phyloP scores from a whole-genome alignment of 2,329 filamentous ascomycete genomes.

The Epichloe brachyelytri region DNA sequence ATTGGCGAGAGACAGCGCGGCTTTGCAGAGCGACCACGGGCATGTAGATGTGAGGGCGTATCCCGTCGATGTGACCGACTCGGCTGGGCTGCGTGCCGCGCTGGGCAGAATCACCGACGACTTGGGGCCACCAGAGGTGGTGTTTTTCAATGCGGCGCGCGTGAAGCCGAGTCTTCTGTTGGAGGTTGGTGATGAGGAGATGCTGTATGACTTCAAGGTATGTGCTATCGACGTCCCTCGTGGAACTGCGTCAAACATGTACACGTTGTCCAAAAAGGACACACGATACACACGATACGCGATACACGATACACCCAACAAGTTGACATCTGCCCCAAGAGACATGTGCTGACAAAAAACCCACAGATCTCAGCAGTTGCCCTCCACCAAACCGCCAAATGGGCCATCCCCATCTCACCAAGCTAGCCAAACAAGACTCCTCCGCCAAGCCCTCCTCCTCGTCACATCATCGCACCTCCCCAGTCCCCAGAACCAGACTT shows the following conservation, averaged over 20 bases:
- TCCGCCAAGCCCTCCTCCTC: constrained; percentile 30
- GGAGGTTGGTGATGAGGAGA: constrained; percentile 27
- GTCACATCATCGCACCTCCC: constrained; percentile 36
- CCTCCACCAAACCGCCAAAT: constrained; percentile 33
- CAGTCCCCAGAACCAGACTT: constrained; percentile 31
- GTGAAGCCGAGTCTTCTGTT: constrained; percentile 30
- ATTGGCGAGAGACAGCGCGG: constrained; percentile 22
- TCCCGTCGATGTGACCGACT: constrained; percentile 29
- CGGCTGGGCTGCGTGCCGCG: not conserved
- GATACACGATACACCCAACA: too few relatives aligned
- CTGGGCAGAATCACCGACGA: constrained; percentile 6
- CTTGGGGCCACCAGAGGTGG: constrained; percentile 30
- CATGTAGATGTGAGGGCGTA: constrained; percentile 23
- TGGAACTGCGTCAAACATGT: too few relatives aligned
- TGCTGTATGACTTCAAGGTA: constrained; percentile 38
- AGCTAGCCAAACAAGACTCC: constrained; percentile 17
- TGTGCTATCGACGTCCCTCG: not conserved
- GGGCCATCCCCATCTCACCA: constrained; percentile 30
- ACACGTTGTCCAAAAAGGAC: not conserved
- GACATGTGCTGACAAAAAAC: too few relatives aligned
- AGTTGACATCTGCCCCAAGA: too few relatives aligned
- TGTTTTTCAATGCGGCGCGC: constrained; percentile 40
- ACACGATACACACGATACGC: too few relatives aligned
- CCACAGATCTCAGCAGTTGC: constrained; percentile 31
- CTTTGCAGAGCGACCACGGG: constrained; percentile 21